Conservation (phyloP, 768 basidiomycete species). For the Rickenella mellea region DNA sequence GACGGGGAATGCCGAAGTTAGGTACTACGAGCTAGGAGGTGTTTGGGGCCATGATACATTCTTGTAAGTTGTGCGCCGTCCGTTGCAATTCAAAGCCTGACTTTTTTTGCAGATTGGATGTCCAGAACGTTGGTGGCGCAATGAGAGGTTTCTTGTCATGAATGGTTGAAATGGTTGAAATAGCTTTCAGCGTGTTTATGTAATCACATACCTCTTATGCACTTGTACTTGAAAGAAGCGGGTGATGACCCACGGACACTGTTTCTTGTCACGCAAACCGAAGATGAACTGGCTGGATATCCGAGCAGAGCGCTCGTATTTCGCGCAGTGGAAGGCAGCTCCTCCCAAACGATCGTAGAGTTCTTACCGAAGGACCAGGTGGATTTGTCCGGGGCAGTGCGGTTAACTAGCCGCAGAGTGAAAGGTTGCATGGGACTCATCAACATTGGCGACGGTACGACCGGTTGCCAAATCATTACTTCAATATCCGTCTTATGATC, state of each 20-base stretch:
- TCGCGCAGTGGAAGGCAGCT: slow-evolving; percentile 43
- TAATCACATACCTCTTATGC: too few relatives aligned
- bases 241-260: slow-evolving; percentile 47
- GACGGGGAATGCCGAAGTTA: slow-evolving; percentile 81
- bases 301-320: slow-evolving; percentile 63
- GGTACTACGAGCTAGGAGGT: slow-evolving; percentile 95
- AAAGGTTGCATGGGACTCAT: slow-evolving; percentile 84
- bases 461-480: background rate
- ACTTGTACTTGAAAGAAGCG: slow-evolving; percentile 55
- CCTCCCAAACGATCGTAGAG: slow-evolving; percentile 74
- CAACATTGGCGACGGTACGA: slow-evolving; percentile 58
- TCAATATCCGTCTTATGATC: slow-evolving; percentile 3
- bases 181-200: too few relatives aligned
- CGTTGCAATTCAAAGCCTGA: background rate
- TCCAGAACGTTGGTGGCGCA: slow-evolving; percentile 84
- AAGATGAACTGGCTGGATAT: slow-evolving; percentile 52
- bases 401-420: slow-evolving; percentile 59
- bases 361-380: slow-evolving; percentile 69
- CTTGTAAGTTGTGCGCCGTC: slow-evolving; percentile 42
- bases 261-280: slow-evolving; percentile 61
- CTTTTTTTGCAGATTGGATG: slow-evolving; percentile 51
- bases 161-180: too few relatives aligned
- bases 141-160: slow-evolving; percentile 80
- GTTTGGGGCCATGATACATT: slow-evolving; percentile 99
- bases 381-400: slow-evolving; percentile 52